Percentiles rank a stretch among this genome's conserved stretches.
phyloP scores from a whole-genome alignment of 2,329 filamentous ascomycete species.

The Botrytis galanthina region DNA sequence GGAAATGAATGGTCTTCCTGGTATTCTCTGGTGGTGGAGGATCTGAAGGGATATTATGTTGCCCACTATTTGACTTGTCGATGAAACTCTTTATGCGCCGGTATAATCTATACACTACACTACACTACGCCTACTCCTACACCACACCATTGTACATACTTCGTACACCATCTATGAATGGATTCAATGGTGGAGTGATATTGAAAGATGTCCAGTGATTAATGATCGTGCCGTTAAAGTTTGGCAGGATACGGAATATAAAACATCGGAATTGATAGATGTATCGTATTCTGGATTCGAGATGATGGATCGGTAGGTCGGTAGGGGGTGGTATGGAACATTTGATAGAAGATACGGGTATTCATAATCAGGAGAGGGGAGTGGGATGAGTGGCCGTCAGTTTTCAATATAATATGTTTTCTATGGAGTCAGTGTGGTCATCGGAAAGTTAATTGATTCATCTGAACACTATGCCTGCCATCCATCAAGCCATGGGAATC shows the following conservation, averaged over 20 bases:
- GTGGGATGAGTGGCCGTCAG: neutral
- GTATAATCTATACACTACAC: neutral
- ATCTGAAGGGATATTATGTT: neutral
- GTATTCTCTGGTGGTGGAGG: neutral
- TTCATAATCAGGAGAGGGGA: neutral
- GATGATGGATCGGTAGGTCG: neutral
- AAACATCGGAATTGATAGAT: neutral
- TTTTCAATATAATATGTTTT: conserved; percentile 7
- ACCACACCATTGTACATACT: neutral
- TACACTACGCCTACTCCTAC: neutral
- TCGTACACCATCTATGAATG: neutral
- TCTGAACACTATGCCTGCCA: neutral
- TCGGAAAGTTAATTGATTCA: neutral
- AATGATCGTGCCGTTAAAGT: neutral
- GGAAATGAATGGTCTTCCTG: neutral
- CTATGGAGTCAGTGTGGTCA: neutral
- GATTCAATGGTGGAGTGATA: neutral
- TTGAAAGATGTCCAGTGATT: neutral
- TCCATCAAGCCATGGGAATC: neutral
- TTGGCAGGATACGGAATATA: neutral
- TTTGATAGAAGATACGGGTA: conserved; percentile 2
- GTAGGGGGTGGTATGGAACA: neutral
- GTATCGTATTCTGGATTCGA: neutral
- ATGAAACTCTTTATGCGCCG: conserved; percentile 19
- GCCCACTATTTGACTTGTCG: neutral